Conservation (phyloP, 2,329 filamentous ascomycete species). For the Tolypocladium tundrense region DNA sequence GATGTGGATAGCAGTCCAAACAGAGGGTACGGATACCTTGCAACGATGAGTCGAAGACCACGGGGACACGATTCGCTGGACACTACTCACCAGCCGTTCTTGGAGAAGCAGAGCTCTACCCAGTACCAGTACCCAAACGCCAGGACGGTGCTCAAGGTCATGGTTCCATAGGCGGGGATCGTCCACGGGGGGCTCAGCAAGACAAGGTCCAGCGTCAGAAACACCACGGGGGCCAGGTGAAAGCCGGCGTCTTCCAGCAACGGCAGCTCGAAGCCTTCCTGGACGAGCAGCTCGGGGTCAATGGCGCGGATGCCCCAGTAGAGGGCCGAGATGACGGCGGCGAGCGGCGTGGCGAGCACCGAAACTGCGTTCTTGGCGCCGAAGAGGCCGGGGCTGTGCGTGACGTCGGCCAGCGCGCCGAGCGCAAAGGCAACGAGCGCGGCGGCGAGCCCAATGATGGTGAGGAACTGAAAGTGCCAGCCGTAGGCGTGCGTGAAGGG, state of each 20-base stretch:
- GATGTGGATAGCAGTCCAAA: conserved; percentile 57
- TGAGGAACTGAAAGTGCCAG: conserved; percentile 62
- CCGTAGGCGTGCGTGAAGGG: conserved; percentile 51
- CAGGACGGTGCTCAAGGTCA: conserved; percentile 45
- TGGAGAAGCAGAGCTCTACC: conserved; percentile 61
- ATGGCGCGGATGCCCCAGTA: conserved; percentile 61
- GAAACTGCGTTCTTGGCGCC: conserved; percentile 56
- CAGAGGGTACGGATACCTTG: conserved; percentile 77
- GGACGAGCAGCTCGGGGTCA: conserved; percentile 40
- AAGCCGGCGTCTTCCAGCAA: conserved; percentile 52
- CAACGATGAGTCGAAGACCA: conserved; percentile 3
- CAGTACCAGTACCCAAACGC: conserved; percentile 66
- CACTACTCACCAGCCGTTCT: conserved; percentile 50
- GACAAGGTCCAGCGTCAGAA: conserved; percentile 55
- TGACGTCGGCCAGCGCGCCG: conserved; percentile 56
- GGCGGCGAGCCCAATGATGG: conserved; percentile 58
- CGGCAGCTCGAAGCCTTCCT: conserved; percentile 44
- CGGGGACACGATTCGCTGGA: background rate
- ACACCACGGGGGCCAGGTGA: conserved; percentile 54
- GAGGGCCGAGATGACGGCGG: conserved; percentile 59
- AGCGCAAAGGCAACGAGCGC: conserved; percentile 50
- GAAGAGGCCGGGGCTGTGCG: conserved; percentile 48
- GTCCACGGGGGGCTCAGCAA: conserved; percentile 66
- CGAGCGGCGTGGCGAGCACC: conserved; percentile 56
- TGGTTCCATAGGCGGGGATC: conserved; percentile 46